Percentiles rank a stretch among this genome's conserved stretches.
Evolutionary conservation across 164 flowering plant genomes (phyloP).

Genomic region (Tetrastigma voinierianum): DNA sequence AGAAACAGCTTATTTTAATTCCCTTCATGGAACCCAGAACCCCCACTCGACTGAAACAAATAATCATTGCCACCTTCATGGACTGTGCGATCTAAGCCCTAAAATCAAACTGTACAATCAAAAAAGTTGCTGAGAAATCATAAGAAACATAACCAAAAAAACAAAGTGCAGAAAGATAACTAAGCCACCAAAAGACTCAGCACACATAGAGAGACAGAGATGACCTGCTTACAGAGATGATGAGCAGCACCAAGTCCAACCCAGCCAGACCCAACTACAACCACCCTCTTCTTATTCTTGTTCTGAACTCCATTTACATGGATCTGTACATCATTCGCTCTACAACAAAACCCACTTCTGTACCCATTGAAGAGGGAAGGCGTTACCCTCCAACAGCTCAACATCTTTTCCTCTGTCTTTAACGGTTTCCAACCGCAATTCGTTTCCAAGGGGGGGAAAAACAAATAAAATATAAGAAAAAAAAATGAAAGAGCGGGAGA

Average conservation of each 20-base stretch:
- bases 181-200: no score
- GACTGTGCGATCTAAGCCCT: no score
- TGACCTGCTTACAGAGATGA: slow-evolving; percentile 68
- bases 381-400: slow-evolving; percentile 19
- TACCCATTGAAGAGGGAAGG: slow-evolving; percentile 12
- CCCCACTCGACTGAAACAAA: neutral
- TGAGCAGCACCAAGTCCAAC: slow-evolving; percentile 68
- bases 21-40: neutral
- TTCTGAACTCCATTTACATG: slow-evolving; percentile 10
- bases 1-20: no score
- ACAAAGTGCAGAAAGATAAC: neutral
- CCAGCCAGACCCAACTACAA: slow-evolving; percentile 64
- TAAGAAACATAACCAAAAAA: no score
- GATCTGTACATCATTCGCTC: slow-evolving; percentile 24
- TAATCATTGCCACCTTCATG: no score
- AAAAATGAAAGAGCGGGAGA: no score
- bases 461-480: no score
- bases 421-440: slow-evolving; percentile 2
- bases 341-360: slow-evolving; percentile 27
- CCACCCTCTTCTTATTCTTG: slow-evolving; percentile 43
- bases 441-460: neutral
- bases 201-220: neutral
- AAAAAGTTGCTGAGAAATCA: no score
- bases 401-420: slow-evolving; percentile 12
- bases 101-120: no score